Base-by-base conservation (phyloP, 208 protist species). In the Balamuthia mandrillaris region DNA sequence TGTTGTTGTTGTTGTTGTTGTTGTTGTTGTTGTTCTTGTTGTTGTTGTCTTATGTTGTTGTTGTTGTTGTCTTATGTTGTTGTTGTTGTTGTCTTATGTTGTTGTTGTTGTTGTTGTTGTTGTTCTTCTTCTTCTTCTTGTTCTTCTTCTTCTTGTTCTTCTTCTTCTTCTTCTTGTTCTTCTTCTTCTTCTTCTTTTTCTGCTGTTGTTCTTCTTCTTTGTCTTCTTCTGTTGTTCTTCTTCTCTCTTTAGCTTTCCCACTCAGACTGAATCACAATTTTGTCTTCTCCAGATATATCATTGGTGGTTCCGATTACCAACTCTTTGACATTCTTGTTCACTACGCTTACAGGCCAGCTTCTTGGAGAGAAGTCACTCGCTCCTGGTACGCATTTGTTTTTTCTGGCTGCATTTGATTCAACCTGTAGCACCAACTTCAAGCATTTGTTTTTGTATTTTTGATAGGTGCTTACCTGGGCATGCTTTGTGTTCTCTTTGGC, bases 281-380 rank as follows among this genome's bases (percentile, higher is more conserved):
- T 37, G 31, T 37, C 60, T 16, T 54, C 41, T 21, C 52, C 75
- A 82, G 75, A 82, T 18, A 61, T 82, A 33, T 66, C 52, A 21
- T 3, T 82, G 31, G 75, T 66, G 35, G 54, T 66, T 21, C 75
- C 75, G 2, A 66, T 82, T 56, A 66, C 75, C 16, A 82, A 82
- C 52, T 66, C 75, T 2, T 56, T 82, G 39, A 82, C 75, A 10
- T 82, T 82, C 52, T 37, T 82, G 24, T 82, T 66, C 75, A 82
- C 75, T 39, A 61, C 54, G 16, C 39, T 37, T 2, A 82, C 75
- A 31, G 66, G 75, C 75, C 54, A 66, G 27, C 75, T 82, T n/a
- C 27, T 82, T 3, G 75, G 75, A 4, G 75, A 82, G 37, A 82
- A 39, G 2, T 35, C 39, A 3, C 12, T 82, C 0, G 52, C 47